Evolutionary conservation across 1,139 yeast species (phyloP).

Genomic region (Yamadazyma sp.): DNA sequence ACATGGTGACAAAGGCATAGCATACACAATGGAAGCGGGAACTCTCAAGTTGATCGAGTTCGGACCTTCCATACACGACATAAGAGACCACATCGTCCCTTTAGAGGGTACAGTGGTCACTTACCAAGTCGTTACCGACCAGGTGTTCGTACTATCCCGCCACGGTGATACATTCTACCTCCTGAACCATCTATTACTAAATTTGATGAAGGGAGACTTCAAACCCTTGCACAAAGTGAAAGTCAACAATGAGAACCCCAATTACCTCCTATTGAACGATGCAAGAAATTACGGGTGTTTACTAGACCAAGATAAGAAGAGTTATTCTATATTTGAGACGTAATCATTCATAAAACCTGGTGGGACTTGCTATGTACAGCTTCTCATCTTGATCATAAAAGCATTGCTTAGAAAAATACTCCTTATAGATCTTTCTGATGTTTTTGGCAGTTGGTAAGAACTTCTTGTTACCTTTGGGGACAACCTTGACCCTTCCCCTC

Average conservation of each 20-base stretch:
- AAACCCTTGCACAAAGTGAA: neutral
- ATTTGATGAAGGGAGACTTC: neutral
- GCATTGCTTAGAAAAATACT: conserved; percentile 35
- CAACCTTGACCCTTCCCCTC: conserved; percentile 21
- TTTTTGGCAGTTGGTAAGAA: conserved; percentile 34
- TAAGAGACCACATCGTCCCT: neutral
- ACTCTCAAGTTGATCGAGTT: neutral
- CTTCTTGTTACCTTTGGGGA: conserved; percentile 24
- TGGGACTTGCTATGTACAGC: conserved; percentile 2
- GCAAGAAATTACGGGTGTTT: conserved; percentile 33
- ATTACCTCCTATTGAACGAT: conserved; percentile 10
- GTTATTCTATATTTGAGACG: conserved; percentile 35
- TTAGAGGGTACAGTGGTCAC: neutral
- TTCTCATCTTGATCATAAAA: conserved; percentile 19
- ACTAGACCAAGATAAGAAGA: conserved; percentile 36
- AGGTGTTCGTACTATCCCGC: neutral
- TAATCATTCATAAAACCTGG: conserved; percentile 7
- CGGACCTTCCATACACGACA: neutral
- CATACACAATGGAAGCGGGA: neutral
- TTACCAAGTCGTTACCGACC: neutral
- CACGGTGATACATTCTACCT: conserved; percentile 2
- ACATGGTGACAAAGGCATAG: neutral
- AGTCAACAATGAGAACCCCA: conserved; percentile 5
- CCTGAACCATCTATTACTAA: neutral
- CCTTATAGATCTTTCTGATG: conserved; percentile 27